A percentile compares a stretch with the other conserved stretches of the same genome.
Evolutionary conservation across 257 asterid species (phyloP).

Genomic region (Euphrasia confusa): DNA sequence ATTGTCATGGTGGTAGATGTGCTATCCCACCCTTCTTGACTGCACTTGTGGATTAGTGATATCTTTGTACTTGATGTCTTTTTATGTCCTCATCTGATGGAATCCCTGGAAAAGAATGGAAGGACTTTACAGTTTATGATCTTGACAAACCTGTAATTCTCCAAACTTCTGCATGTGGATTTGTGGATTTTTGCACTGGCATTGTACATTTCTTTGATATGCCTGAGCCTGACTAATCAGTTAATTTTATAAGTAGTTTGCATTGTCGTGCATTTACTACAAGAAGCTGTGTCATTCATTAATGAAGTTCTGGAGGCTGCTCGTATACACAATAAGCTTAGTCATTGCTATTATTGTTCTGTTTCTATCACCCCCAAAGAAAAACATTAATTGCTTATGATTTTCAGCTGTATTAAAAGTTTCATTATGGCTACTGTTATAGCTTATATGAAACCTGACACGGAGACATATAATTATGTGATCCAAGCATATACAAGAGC

Average conservation of each 20-base stretch:
- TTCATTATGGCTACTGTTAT: constrained; percentile 24
- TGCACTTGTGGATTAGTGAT: constrained; percentile 15
- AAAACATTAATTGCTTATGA: constrained; percentile 8
- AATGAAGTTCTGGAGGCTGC: constrained; percentile 8
- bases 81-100: constrained; percentile 4
- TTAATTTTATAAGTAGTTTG: too few species aligned
- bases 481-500: constrained; percentile 99
- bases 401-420: constrained; percentile 9
- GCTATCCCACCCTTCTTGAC: constrained; percentile 4
- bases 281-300: too few species aligned
- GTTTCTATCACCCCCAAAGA: not conserved
- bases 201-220: too few species aligned
- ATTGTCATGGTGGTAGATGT: constrained; percentile 16
- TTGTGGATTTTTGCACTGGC: too few species aligned
- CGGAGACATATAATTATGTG: constrained; percentile 98
- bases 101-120: constrained; percentile 16
- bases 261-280: too few species aligned
- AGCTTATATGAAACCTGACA: constrained; percentile 92
- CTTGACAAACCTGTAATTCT: not conserved
- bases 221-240: too few species aligned
- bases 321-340: constrained; percentile 16
- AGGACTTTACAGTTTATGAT: not conserved
- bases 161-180: not conserved
- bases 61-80: constrained; percentile 9
- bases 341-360: constrained; percentile 15